phyloP scores from a whole-genome alignment of 1,139 yeast genomes.

The Geotrichum reessii region DNA sequence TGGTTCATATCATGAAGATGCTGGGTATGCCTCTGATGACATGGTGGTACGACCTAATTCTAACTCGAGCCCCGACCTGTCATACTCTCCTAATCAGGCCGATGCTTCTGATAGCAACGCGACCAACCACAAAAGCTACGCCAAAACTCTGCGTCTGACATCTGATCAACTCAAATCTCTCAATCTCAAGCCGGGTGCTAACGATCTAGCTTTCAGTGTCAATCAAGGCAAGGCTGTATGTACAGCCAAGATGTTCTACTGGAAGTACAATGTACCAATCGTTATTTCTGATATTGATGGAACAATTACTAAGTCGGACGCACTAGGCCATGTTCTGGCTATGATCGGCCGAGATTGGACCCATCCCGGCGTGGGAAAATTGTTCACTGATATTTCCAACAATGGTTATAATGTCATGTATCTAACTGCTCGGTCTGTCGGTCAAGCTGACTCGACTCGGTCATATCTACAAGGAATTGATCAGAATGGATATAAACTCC shows the following conservation, averaged over 20 bases:
- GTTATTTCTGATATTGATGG: conserved; percentile 98
- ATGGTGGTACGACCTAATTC: conserved; percentile 8
- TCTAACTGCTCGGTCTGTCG: conserved; percentile 90
- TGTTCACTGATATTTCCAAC: conserved; percentile 74
- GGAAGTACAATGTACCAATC: conserved; percentile 82
- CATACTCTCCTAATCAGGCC: conserved; percentile 9
- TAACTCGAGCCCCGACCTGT: background rate
- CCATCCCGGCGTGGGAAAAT: conserved; percentile 88
- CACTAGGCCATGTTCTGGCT: conserved; percentile 91
- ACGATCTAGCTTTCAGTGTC: conserved; percentile 71
- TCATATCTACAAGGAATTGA: conserved; percentile 72
- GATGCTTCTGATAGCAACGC: conserved; percentile 2
- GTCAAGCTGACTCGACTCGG: conserved; percentile 91
- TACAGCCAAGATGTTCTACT: conserved; percentile 65
- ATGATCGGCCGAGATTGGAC: conserved; percentile 98
- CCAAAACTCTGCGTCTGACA: conserved; percentile 84
- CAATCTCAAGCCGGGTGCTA: conserved; percentile 71
- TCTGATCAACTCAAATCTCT: conserved; percentile 79
- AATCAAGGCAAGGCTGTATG: conserved; percentile 77
- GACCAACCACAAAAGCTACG: conserved; percentile 39
- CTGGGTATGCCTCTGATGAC: conserved; percentile 19
- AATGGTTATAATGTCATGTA: conserved; percentile 94
- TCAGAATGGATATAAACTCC: conserved; percentile 70
- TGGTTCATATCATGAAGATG: conserved; percentile 35
- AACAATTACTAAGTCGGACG: conserved; percentile 95